These are phyloP conservation scores for Juncus inflexus DNA, from an alignment of 176 grass and related monocot genomes.

Conservation along the genomic window DNA sequence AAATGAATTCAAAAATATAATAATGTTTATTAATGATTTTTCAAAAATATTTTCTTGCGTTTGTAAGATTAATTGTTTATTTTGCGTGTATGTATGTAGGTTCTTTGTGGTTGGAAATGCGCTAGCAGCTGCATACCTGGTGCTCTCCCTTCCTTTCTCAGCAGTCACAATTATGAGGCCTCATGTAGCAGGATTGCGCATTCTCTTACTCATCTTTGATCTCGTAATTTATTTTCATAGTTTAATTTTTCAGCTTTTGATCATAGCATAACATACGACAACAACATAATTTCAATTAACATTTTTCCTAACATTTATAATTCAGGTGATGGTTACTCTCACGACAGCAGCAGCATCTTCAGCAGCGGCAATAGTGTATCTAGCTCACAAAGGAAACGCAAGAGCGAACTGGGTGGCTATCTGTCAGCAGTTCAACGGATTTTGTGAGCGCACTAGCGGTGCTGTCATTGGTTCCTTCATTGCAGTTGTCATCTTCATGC, in stretches of 20 bases:
- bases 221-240: constrained; percentile 16
- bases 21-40: no score
- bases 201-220: constrained; percentile 65
- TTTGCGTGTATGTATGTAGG: constrained; percentile 15
- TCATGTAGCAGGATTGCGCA: constrained; percentile 32
- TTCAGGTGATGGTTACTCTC: constrained; percentile 52
- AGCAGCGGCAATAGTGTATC: constrained; percentile 63
- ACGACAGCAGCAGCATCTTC: constrained; percentile 39
- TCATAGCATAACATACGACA: no score
- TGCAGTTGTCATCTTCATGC: constrained; percentile 56
- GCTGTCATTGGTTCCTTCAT: constrained; percentile 78
- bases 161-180: constrained; percentile 38
- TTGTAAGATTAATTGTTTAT: not conserved
- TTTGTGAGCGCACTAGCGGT: constrained; percentile 85
- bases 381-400: constrained; percentile 58
- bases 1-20: no score
- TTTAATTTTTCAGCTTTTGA: no score
- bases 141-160: constrained; percentile 78
- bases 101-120: constrained; percentile 64
- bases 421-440: constrained; percentile 73
- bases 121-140: constrained; percentile 60
- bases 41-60: not conserved
- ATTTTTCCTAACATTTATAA: no score
- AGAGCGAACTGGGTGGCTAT: constrained; percentile 81
- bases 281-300: not conserved